phyloP scores from a whole-genome alignment of 2,329 filamentous ascomycete species.

The Xylaria digitata region DNA sequence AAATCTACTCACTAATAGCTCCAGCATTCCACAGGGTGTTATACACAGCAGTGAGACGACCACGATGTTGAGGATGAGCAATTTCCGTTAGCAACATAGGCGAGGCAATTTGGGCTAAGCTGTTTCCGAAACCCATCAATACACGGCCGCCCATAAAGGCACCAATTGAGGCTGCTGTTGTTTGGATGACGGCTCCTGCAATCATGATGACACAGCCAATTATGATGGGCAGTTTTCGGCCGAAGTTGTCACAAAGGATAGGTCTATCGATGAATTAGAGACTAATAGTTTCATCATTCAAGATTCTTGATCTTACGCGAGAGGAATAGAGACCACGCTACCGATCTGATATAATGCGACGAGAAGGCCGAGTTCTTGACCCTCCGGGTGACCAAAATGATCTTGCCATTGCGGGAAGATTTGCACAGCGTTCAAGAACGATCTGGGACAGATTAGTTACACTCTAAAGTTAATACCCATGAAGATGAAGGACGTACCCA shows the following conservation, averaged over 20 bases:
- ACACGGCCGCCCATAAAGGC: constrained; percentile 68
- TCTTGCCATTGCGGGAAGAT: constrained; percentile 58
- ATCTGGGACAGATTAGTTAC: constrained; percentile 47
- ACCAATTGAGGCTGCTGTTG: constrained; percentile 57
- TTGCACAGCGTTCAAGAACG: constrained; percentile 59
- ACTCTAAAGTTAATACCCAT: neutral
- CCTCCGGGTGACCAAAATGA: constrained; percentile 60
- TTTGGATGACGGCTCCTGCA: constrained; percentile 67
- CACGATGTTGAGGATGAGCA: constrained; percentile 66
- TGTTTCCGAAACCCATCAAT: constrained; percentile 68
- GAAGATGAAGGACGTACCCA: constrained; percentile 54
- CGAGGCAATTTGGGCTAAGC: constrained; percentile 62
- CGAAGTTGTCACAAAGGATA: constrained; percentile 64
- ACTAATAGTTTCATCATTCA: neutral
- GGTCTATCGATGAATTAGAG: constrained; percentile 51
- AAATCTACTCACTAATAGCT: constrained; percentile 44
- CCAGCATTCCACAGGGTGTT: constrained; percentile 65
- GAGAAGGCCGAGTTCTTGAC: constrained; percentile 62
- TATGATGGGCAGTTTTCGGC: constrained; percentile 58
- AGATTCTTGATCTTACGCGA: constrained; percentile 57
- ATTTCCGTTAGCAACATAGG: constrained; percentile 65
- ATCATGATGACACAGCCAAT: constrained; percentile 64
- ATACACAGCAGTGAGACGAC: constrained; percentile 64
- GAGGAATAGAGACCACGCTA: constrained; percentile 65
- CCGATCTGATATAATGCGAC: constrained; percentile 70